phyloP scores from a whole-genome alignment of 495 filamentous ascomycete genomes.

The Talaromyces proteolyticus region DNA sequence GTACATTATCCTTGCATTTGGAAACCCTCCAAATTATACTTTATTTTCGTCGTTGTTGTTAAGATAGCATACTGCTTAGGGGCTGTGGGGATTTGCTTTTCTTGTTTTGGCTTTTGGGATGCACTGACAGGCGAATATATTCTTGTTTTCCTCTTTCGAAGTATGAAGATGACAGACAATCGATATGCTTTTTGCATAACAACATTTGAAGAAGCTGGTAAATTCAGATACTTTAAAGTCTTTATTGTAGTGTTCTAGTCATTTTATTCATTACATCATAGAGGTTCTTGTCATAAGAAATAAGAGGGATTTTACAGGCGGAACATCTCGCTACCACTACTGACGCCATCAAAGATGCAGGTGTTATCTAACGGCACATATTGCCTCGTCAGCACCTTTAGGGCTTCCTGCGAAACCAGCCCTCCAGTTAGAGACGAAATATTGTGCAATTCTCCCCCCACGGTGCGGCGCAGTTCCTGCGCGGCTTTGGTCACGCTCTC shows the following conservation, averaged over 20 bases:
- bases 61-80: background rate
- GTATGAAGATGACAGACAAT: too few species aligned
- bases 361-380: conserved; percentile 94
- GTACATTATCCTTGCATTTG: background rate
- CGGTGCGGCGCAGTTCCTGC: conserved; percentile 66
- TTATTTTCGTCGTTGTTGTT: background rate
- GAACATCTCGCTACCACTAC: conserved; percentile 71
- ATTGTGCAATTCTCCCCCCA: conserved; percentile 88
- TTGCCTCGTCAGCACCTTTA: conserved; percentile 94
- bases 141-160: too few species aligned
- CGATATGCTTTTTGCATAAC: too few species aligned
- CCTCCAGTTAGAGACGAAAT: conserved; percentile 87
- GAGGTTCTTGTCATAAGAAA: background rate
- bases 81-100: background rate
- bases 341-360: conserved; percentile 86
- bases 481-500: conserved; percentile 47
- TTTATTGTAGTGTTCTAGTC: background rate
- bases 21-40: background rate
- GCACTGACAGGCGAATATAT: background rate
- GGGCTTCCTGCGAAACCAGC: conserved; percentile 89
- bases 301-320: conserved; percentile 11
- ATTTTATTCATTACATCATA: background rate
- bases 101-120: background rate
- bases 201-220: background rate
- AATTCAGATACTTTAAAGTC: background rate